Conservation (phyloP, 495 filamentous ascomycete species). For the Xylaria sp. region DNA sequence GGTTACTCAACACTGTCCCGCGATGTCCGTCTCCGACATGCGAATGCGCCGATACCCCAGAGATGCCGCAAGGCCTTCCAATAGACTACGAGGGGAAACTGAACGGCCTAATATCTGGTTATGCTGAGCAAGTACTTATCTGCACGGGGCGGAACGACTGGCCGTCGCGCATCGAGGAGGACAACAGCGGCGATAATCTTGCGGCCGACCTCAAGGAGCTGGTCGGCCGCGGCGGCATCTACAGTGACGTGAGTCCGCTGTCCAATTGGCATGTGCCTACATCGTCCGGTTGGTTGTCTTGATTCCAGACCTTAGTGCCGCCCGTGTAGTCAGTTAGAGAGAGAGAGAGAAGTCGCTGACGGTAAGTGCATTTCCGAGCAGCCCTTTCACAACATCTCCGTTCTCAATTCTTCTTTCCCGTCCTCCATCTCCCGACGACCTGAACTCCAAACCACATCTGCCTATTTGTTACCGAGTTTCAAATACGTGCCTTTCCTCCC, state of each 20-base stretch:
- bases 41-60: conserved; percentile 68
- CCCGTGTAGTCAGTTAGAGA: neutral
- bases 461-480: conserved; percentile 78
- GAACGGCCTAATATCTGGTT: conserved; percentile 77
- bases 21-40: conserved; percentile 76
- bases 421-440: conserved; percentile 49
- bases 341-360: conserved; percentile 33
- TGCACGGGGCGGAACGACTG: conserved; percentile 83
- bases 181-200: conserved; percentile 63
- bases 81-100: conserved; percentile 76
- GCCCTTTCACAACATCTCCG: conserved; percentile 80
- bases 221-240: conserved; percentile 69
- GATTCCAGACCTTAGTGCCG: neutral
- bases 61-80: conserved; percentile 69
- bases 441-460: conserved; percentile 62
- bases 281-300: conserved; percentile 28
- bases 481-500: conserved; percentile 77
- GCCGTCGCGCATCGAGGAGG: conserved; percentile 71
- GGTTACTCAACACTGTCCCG: conserved; percentile 58
- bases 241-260: conserved; percentile 68
- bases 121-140: conserved; percentile 82
- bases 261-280: conserved; percentile 19
- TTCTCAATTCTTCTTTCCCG: conserved; percentile 74
- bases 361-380: conserved; percentile 43
- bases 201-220: conserved; percentile 73